Percentiles rank a stretch among this genome's conserved stretches.
phyloP scores from a whole-genome alignment of 257 asterid genomes.

The Capsicum chinense region DNA sequence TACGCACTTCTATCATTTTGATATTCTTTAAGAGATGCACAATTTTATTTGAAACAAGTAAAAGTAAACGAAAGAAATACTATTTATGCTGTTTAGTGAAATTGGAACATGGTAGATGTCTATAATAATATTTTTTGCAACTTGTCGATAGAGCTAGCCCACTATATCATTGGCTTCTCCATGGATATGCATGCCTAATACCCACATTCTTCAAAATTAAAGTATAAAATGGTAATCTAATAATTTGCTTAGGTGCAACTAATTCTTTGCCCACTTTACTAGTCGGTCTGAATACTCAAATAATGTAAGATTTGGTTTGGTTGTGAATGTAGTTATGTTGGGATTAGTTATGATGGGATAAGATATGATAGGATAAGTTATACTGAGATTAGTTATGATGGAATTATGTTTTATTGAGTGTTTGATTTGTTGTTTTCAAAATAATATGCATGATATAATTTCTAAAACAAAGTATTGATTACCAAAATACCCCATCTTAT shows the following conservation, averaged over 20 bases:
- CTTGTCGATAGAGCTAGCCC: neutral
- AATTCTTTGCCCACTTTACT: neutral
- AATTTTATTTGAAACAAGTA: neutral
- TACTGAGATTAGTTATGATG: too few relatives aligned
- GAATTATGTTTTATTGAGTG: too few relatives aligned
- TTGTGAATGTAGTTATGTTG: too few relatives aligned
- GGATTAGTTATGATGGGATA: too few relatives aligned
- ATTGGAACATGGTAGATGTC: neutral
- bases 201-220: too few relatives aligned
- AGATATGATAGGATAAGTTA: too few relatives aligned
- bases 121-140: neutral
- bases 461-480: too few relatives aligned
- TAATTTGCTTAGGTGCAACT: conserved; percentile 5
- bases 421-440: too few relatives aligned
- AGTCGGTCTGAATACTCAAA: too few relatives aligned
- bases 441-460: too few relatives aligned
- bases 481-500: too few relatives aligned
- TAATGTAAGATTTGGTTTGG: too few relatives aligned
- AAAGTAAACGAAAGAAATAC: neutral
- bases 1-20: neutral
- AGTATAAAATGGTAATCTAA: neutral
- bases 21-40: neutral
- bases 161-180: neutral
- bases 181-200: neutral
- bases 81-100: neutral